These are phyloP conservation scores for Helianthus tuberosus DNA, from an alignment of 129 eudicot genomes.

Conservation along the genomic window DNA sequence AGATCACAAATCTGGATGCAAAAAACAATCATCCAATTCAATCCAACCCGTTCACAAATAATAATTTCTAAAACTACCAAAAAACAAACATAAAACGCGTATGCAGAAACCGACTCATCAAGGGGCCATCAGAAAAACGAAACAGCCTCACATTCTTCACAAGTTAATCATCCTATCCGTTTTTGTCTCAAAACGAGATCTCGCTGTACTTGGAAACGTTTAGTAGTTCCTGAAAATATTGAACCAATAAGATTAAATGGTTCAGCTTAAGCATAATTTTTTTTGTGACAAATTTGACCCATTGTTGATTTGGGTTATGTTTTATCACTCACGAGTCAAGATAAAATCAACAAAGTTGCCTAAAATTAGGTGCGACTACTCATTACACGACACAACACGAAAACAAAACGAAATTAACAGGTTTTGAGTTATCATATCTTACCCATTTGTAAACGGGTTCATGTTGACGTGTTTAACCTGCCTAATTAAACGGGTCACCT, in stretches of 20 bases:
- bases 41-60: conserved; percentile 13
- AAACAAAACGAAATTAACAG: too few relatives aligned
- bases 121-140: conserved; percentile 40
- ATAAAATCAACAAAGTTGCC: not conserved
- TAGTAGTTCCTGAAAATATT: conserved; percentile 39
- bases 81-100: not conserved
- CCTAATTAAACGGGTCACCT: not conserved
- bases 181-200: conserved; percentile 31
- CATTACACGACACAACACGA: too few relatives aligned
- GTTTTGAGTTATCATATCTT: too few relatives aligned
- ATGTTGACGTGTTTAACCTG: not conserved
- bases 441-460: not conserved
- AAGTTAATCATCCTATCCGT: conserved; percentile 14
- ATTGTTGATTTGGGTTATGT: not conserved
- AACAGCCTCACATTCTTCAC: conserved; percentile 41
- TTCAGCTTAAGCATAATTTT: not conserved
- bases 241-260: not conserved
- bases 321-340: not conserved
- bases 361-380: not conserved
- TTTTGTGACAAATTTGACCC: not conserved
- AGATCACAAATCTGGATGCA: conserved; percentile 25
- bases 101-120: conserved; percentile 19
- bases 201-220: conserved; percentile 41
- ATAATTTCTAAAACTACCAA: conserved; percentile 22
- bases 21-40: conserved; percentile 29